phyloP scores from a whole-genome alignment of 768 basidiomycete species.

The Lactifluus piperatus region DNA sequence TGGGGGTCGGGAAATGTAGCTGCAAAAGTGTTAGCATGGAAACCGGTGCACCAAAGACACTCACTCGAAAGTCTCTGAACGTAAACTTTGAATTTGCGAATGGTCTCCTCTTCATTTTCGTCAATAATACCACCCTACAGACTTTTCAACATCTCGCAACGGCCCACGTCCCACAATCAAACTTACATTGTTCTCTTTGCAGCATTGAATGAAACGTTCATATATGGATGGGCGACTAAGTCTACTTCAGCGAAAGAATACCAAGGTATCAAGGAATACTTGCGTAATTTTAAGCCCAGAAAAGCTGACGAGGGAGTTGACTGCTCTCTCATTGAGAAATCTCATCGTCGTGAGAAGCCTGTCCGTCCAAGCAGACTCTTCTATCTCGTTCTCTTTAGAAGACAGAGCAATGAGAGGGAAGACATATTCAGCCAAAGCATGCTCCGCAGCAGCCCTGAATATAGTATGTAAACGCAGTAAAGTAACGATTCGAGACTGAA shows the following conservation, averaged over 20 bases:
- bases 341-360: conserved; percentile 65
- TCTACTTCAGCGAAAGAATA: not conserved
- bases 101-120: conserved; percentile 60
- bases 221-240: conserved; percentile 59
- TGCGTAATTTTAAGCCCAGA: conserved; percentile 58
- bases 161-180: not conserved
- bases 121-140: conserved; percentile 84
- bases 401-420: conserved; percentile 61
- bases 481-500: not conserved
- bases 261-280: conserved; percentile 23
- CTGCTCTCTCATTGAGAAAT: conserved; percentile 49
- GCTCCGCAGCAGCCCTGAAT: conserved; percentile 51
- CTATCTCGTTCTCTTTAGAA: conserved; percentile 45
- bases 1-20: conserved; percentile 56
- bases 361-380: conserved; percentile 84
- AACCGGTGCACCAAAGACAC: conserved; percentile 21
- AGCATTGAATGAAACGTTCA: conserved; percentile 62
- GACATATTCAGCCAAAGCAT: conserved; percentile 63
- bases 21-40: conserved; percentile 22
- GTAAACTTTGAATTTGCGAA: conserved; percentile 43
- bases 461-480: not conserved
- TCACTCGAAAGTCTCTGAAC: conserved; percentile 55
- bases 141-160: conserved; percentile 2
- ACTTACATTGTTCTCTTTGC: conserved; percentile 78
- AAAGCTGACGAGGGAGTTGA: conserved; percentile 49